These are phyloP conservation scores for Sclerotinia trifoliorum DNA, from an alignment of 2,329 filamentous ascomycete genomes.

Conservation along the genomic window DNA sequence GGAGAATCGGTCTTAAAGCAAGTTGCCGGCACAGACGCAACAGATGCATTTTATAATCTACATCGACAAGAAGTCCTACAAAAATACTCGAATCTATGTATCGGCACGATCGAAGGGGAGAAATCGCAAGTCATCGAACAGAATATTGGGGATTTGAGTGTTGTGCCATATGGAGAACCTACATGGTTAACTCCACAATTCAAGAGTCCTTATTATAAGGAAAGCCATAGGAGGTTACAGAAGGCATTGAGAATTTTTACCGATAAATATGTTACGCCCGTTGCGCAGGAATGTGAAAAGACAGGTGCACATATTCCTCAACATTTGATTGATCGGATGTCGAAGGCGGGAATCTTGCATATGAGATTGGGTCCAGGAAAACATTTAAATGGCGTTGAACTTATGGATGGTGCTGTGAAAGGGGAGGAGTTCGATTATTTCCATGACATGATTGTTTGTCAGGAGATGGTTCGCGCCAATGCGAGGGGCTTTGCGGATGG, in stretches of 20 bases:
- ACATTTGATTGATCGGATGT: constrained; percentile 75
- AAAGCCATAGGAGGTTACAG: constrained; percentile 68
- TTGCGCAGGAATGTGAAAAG: constrained; percentile 73
- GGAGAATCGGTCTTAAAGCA: constrained; percentile 74
- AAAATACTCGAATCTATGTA: constrained; percentile 72
- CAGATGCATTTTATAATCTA: constrained; percentile 83
- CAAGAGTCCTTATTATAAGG: constrained; percentile 77
- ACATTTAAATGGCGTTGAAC: constrained; percentile 69
- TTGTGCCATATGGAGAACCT: constrained; percentile 81
- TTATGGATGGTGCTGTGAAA: constrained; percentile 68
- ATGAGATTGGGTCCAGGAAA: constrained; percentile 83
- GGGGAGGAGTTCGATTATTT: constrained; percentile 86
- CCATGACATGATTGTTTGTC: constrained; percentile 73
- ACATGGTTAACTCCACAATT: constrained; percentile 77
- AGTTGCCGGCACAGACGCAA: constrained; percentile 79
- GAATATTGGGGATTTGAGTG: constrained; percentile 67
- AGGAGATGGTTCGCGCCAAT: constrained; percentile 70
- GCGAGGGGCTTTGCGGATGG: constrained; percentile 82
- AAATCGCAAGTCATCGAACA: constrained; percentile 70
- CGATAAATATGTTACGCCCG: constrained; percentile 67
- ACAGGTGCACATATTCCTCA: constrained; percentile 70
- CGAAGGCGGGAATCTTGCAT: constrained; percentile 69
- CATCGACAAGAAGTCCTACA: constrained; percentile 86
- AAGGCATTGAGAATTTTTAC: constrained; percentile 70
- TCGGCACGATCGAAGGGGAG: constrained; percentile 75